A percentile compares a stretch with the other conserved stretches of the same genome.
Conservation (phyloP, 257 asterid genomes). For the Mentha longifolia region DNA sequence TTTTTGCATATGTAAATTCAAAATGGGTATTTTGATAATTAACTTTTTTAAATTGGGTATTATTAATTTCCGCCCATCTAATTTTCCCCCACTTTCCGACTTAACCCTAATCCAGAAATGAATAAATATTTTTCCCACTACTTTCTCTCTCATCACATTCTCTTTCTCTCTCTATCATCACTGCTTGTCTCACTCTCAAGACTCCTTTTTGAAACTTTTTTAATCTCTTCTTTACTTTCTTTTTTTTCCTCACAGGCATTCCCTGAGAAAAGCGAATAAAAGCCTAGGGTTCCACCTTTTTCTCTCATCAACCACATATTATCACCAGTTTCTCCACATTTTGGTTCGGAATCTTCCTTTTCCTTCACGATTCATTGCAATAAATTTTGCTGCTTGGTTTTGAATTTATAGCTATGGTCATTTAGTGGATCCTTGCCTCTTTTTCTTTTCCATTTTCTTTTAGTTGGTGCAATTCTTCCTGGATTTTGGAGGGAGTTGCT, state of each 20-base stretch:
- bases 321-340: slow-evolving; percentile 33
- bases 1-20: too few relatives aligned
- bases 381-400: slow-evolving; percentile 1
- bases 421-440: slow-evolving; percentile 3
- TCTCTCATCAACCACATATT: slow-evolving; percentile 27
- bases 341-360: slow-evolving; percentile 29
- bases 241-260: slow-evolving; percentile 56
- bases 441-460: not conserved
- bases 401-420: not conserved
- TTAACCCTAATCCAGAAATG: slow-evolving; percentile 32
- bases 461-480: slow-evolving; percentile 16
- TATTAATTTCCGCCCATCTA: too few relatives aligned
- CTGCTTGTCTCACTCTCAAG: slow-evolving; percentile 37
- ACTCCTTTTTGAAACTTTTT: slow-evolving; percentile 42
- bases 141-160: not conserved
- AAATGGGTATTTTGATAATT: too few relatives aligned
- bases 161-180: not conserved
- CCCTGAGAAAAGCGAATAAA: slow-evolving; percentile 48
- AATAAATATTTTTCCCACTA: not conserved
- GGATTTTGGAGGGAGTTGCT: slow-evolving; percentile 32
- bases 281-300: slow-evolving; percentile 57
- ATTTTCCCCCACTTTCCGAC: slow-evolving; percentile 6
- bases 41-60: too few relatives aligned
- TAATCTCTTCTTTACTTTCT: slow-evolving; percentile 36
- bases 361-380: not conserved